Evolutionary conservation across 75 land plant species (phyloP), one percentile per base, ranked within the genome.

Genomic region (Pseudotsuga menziesii): DNA sequence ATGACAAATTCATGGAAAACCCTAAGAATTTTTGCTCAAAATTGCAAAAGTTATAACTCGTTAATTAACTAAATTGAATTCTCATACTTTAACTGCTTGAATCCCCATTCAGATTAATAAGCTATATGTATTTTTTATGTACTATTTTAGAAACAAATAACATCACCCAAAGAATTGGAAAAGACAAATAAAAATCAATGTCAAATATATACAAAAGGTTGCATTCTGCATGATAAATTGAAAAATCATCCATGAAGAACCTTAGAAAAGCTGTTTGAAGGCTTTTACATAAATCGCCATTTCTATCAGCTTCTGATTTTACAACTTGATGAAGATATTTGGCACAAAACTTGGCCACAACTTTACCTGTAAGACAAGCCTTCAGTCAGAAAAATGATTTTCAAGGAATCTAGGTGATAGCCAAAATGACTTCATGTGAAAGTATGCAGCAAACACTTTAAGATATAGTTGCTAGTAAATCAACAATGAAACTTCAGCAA

Each of bases 341-440:
- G 64, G 86, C 86, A 82, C 86, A 84, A 70, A 84, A 84, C 61
- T 75, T 84, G 63, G 86, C 59, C 27, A 84, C 86, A 59, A 82
- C 76, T 63, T 77, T 78, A 41, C 86, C 86, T 84, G 76, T 70
- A 82, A 19, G 41, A 69, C 39, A 69, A 6, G 23, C 41, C 52
- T 20, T 36, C 54, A 48, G 72, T 69, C 52, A 69, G 72, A 69
- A 39, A 41, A 41, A 3, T 9, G 19, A 20, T 14, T 16, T 35
- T 4, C 11, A 69, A 36, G 11, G 13, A 64, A 7, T 64, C 69
- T 32, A 32, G 29, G 35, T 69, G 13, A 36, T 19, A 11, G 0
- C 48, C 9, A 69, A 3, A 23, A 69, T 41, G 48, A 9, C 3
- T 20, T 5, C n/a, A n/a, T 69, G 19, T 39, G 22, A 69, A 39